These are phyloP conservation scores for Rhodocollybia butyracea DNA, from an alignment of 768 basidiomycete species.

Conservation along the genomic window DNA sequence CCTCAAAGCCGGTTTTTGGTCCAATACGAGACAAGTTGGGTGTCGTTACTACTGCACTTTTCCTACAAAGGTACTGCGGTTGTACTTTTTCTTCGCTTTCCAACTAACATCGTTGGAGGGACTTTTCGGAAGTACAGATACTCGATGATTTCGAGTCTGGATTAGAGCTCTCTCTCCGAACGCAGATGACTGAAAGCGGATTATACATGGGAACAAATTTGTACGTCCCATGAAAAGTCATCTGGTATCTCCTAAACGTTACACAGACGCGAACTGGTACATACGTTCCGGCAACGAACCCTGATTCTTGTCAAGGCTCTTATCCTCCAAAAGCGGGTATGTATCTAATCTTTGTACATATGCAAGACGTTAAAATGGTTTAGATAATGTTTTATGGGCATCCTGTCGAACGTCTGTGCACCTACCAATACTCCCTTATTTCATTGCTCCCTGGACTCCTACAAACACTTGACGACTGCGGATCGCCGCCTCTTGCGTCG, in stretches of 20 bases:
- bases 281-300: conserved; percentile 90
- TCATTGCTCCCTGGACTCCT: conserved; percentile 89
- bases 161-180: conserved; percentile 70
- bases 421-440: conserved; percentile 96
- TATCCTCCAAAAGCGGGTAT: conserved; percentile 88
- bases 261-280: conserved; percentile 87
- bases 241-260: not conserved
- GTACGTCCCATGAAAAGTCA: not conserved
- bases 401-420: conserved; percentile 93
- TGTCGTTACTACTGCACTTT: conserved; percentile 89
- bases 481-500: conserved; percentile 77
- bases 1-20: conserved; percentile 88
- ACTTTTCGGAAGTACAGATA: conserved; percentile 85
- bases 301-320: conserved; percentile 92
- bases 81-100: not conserved
- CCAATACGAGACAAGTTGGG: conserved; percentile 93
- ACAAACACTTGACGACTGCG: conserved; percentile 87
- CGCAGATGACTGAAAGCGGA: conserved; percentile 87
- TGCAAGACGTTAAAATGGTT: not conserved
- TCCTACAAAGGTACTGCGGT: conserved; percentile 65
- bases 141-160: conserved; percentile 84
- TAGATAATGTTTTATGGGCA: conserved; percentile 97
- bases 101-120: conserved; percentile 37
- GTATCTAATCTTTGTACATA: conserved; percentile 6
- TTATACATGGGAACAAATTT: conserved; percentile 84